Evolutionary conservation across 192 early-diverging fungal species (phyloP).

Genomic region (Entomortierella beljakovae): DNA sequence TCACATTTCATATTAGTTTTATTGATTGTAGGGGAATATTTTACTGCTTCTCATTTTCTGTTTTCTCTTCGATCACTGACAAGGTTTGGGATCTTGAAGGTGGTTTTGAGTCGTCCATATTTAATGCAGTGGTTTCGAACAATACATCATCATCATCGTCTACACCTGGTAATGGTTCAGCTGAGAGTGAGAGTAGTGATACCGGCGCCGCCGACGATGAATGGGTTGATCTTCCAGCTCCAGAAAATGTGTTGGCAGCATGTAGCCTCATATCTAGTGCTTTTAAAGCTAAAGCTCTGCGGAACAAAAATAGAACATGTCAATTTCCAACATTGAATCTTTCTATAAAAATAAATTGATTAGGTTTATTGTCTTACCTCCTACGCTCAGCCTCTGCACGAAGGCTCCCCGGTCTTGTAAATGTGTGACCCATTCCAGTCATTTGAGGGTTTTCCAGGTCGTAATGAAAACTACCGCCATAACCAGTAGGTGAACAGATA

Average conservation of each 20-base stretch:
- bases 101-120: conserved; percentile 5
- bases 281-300: conserved; percentile 73
- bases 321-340: not conserved
- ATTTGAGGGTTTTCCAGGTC: conserved; percentile 59
- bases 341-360: not conserved
- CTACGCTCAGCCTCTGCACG: conserved; percentile 76
- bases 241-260: conserved; percentile 26
- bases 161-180: conserved; percentile 14
- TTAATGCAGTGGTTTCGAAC: conserved; percentile 13
- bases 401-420: conserved; percentile 59
- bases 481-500: conserved; percentile 63
- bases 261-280: conserved; percentile 72
- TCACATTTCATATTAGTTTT: not conserved
- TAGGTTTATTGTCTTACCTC: conserved; percentile 49
- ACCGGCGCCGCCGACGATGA: conserved; percentile 11
- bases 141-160: conserved; percentile 30
- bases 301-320: not conserved
- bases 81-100: not conserved
- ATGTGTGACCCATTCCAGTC: conserved; percentile 43
- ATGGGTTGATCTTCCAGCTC: conserved; percentile 10
- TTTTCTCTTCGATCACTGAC: not conserved
- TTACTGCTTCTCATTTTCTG: conserved; percentile 7
- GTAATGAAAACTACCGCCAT: conserved; percentile 43
- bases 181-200: conserved; percentile 26
- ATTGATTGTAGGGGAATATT: not conserved